Evolutionary conservation across 352 stramenopile species (phyloP).

Genomic region (Thalassiosira hispida): DNA sequence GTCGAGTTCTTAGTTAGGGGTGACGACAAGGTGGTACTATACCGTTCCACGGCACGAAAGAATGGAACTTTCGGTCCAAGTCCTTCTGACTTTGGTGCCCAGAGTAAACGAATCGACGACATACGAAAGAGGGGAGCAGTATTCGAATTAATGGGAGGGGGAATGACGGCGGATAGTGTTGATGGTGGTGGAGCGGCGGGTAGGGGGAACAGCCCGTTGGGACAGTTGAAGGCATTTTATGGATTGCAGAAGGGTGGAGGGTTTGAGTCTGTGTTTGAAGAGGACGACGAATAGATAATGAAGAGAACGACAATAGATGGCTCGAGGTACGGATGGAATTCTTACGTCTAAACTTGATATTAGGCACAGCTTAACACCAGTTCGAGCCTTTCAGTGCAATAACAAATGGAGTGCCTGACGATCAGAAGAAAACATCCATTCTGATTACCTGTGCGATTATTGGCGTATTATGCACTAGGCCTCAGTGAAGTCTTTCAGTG

Average conservation of each 20-base stretch:
- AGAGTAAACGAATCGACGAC: constrained; percentile 69
- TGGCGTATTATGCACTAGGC: no score
- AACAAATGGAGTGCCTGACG: no score
- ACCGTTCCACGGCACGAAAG: constrained; percentile 56
- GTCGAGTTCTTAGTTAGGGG: constrained; percentile 76
- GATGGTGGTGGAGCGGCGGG: constrained; percentile 31
- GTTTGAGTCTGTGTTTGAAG: constrained; percentile 79
- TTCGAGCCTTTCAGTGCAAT: no score
- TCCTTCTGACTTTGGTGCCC: constrained; percentile 75
- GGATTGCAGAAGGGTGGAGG: constrained; percentile 74
- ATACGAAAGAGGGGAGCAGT: constrained; percentile 66
- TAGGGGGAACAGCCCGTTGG: constrained; percentile 54
- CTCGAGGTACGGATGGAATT: not conserved
- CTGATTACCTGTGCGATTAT: no score
- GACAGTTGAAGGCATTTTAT: constrained; percentile 84
- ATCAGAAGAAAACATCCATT: no score
- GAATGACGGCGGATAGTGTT: constrained; percentile 65
- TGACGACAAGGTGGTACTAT: constrained; percentile 77
- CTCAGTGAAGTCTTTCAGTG: no score
- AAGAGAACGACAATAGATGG: not conserved
- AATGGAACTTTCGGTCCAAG: constrained; percentile 40
- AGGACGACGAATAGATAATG: constrained; percentile 47
- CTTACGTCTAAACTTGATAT: no score
- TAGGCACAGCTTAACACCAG: no score
- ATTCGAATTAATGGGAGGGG: constrained; percentile 80